phyloP scores from a whole-genome alignment of 1,284 basidiomycete species.

The Kalmanozyma brasiliensis region DNA sequence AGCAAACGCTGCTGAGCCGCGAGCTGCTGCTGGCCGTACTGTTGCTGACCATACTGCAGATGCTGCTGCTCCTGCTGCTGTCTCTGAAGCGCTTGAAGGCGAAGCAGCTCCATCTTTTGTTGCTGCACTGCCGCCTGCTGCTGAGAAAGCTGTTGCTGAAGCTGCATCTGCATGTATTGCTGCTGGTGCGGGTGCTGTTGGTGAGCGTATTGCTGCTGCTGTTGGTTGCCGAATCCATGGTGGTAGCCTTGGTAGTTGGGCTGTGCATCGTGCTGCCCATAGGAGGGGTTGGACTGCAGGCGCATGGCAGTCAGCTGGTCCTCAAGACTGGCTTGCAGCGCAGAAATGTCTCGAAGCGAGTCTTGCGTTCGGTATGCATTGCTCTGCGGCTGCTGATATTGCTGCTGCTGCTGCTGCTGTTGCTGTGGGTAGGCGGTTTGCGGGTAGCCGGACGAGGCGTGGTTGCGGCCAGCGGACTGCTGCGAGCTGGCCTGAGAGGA shows the following conservation, averaged over 20 bases:
- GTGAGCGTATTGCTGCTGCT: conserved; percentile 41
- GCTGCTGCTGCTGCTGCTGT: conserved; percentile 20
- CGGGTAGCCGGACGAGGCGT: conserved; percentile 15
- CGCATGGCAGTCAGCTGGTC: conserved; percentile 56
- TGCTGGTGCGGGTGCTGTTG: conserved; percentile 48
- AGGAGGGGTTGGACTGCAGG: conserved; percentile 37
- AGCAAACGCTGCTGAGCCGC: conserved; percentile 58
- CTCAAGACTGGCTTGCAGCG: conserved; percentile 45
- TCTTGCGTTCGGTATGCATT: conserved; percentile 20
- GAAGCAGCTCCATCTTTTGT: conserved; percentile 54
- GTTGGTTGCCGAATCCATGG: conserved; percentile 35
- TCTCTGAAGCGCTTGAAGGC: conserved; percentile 53
- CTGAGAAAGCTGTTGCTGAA: conserved; percentile 49
- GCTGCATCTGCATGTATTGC: conserved; percentile 49
- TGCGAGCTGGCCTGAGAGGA: conserved; percentile 18
- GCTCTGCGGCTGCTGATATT: conserved; percentile 23
- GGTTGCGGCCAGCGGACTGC: conserved; percentile 26
- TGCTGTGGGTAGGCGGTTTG: conserved; percentile 11
- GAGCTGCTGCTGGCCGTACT: conserved; percentile 43
- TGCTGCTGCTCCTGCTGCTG: conserved; percentile 46
- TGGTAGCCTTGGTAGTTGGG: conserved; percentile 25
- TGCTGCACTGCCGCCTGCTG: conserved; percentile 47
- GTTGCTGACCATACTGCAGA: conserved; percentile 24
- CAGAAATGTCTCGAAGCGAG: conserved; percentile 25
- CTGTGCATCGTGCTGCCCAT: conserved; percentile 19